A percentile compares a stretch with the other conserved stretches of the same genome.
These are phyloP conservation scores for Sporodiniella umbellata DNA, from an alignment of 371 early-diverging fungal genomes.

Conservation along the genomic window DNA sequence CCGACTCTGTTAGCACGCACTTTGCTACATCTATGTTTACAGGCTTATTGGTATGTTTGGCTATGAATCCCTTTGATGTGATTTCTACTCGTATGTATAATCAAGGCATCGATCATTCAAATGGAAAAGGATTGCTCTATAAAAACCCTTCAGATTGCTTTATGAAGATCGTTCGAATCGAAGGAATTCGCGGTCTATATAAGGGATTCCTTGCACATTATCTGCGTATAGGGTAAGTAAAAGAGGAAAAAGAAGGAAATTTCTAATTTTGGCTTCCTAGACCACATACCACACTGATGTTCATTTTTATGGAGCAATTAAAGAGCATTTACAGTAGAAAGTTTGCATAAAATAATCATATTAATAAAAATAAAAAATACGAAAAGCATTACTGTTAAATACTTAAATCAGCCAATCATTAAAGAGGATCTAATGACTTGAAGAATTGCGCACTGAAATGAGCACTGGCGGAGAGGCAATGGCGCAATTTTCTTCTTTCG, in stretches of 20 bases:
- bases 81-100: constrained; percentile 95
- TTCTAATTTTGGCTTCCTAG: constrained; percentile 36
- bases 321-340: constrained; percentile 35
- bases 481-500: constrained; percentile 26
- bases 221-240: constrained; percentile 83
- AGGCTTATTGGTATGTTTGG: constrained; percentile 82
- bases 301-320: constrained; percentile 89
- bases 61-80: constrained; percentile 98
- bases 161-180: constrained; percentile 76
- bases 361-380: background rate
- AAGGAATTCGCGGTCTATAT: constrained; percentile 85
- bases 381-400: background rate
- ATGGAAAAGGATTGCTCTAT: constrained; percentile 72
- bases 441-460: constrained; percentile 4
- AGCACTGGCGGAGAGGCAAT: constrained; percentile 28
- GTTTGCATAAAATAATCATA: constrained; percentile 17
- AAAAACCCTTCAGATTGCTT: constrained; percentile 80
- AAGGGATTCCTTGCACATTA: constrained; percentile 94
- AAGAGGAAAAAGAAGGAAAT: background rate
- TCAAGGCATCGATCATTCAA: constrained; percentile 69
- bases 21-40: constrained; percentile 78
- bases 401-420: constrained; percentile 8
- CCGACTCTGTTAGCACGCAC: constrained; percentile 69
- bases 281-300: constrained; percentile 92
- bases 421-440: constrained; percentile 5